phyloP scores from a whole-genome alignment of 768 basidiomycete species.

The Dioszegia aurantiaca region DNA sequence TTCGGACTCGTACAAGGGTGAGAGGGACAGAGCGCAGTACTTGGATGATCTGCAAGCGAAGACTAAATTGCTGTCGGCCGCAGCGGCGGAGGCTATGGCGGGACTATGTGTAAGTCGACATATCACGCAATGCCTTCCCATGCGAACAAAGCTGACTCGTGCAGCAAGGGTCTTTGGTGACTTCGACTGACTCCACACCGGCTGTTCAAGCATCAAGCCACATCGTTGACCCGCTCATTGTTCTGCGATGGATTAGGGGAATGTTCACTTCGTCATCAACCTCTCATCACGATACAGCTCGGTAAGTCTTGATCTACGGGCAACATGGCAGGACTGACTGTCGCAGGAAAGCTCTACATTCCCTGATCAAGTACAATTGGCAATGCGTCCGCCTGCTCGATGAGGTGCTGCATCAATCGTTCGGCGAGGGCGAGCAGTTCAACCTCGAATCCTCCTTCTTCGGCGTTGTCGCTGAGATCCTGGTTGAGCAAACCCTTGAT shows the following conservation, averaged over 20 bases:
- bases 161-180: slow-evolving; percentile 76
- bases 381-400: slow-evolving; percentile 61
- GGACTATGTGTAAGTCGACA: slow-evolving; percentile 71
- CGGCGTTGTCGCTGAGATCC: slow-evolving; percentile 69
- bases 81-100: slow-evolving; percentile 82
- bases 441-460: slow-evolving; percentile 61
- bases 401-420: slow-evolving; percentile 67
- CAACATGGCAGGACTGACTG: slow-evolving; percentile 11
- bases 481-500: slow-evolving; percentile 60
- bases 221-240: slow-evolving; percentile 43
- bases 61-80: slow-evolving; percentile 68
- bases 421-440: slow-evolving; percentile 56
- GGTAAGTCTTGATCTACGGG: slow-evolving; percentile 29
- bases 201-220: slow-evolving; percentile 30
- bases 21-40: slow-evolving; percentile 58
- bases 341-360: slow-evolving; percentile 72
- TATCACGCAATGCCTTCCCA: too few relatives aligned
- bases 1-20: slow-evolving; percentile 59
- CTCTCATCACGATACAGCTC: slow-evolving; percentile 32
- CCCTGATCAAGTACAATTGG: slow-evolving; percentile 63
- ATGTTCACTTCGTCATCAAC: slow-evolving; percentile 42
- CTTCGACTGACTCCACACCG: slow-evolving; percentile 31
- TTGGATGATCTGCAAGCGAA: slow-evolving; percentile 57
- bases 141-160: background rate
- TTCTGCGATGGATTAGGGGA: slow-evolving; percentile 50